Conservation (phyloP, 2,329 filamentous ascomycete species). For the Fusarium drepaniforme region DNA sequence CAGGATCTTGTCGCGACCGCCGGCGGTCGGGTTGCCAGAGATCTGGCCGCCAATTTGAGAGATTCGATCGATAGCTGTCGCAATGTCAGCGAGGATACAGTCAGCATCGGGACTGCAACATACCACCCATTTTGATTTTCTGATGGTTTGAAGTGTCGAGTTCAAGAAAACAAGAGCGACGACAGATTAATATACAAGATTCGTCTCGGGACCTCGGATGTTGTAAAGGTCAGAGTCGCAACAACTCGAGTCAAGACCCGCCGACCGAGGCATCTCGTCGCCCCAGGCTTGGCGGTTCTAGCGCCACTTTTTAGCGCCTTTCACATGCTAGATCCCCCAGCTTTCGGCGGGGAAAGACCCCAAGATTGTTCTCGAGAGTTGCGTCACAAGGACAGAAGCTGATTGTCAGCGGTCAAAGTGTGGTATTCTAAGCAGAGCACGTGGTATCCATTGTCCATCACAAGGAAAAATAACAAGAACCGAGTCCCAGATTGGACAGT, state of each 20-base stretch:
- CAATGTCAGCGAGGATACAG: conserved; percentile 19
- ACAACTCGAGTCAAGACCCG: conserved; percentile 36
- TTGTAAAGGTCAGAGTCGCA: conserved; percentile 29
- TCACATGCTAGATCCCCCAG: conserved; percentile 49
- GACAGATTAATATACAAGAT: conserved; percentile 30
- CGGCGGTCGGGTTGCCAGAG: conserved; percentile 68
- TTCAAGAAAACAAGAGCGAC: conserved; percentile 9
- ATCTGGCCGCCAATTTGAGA: conserved; percentile 73
- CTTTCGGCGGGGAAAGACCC: conserved; percentile 39
- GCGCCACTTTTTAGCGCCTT: conserved; percentile 43
- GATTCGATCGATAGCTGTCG: conserved; percentile 68
- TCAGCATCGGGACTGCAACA: background rate
- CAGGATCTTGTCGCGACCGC: conserved; percentile 67
- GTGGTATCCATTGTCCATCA: conserved; percentile 26
- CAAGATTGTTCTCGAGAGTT: conserved; percentile 11
- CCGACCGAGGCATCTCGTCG: conserved; percentile 50
- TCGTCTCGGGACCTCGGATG: conserved; percentile 43
- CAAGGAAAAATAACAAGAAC: conserved; percentile 30
- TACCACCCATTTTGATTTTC: conserved; percentile 50
- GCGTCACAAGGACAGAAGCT: conserved; percentile 37
- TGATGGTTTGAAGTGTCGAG: conserved; percentile 10
- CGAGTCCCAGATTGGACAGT: conserved; percentile 1
- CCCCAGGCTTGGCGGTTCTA: conserved; percentile 39
- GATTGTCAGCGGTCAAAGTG: conserved; percentile 11
- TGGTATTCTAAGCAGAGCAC: conserved; percentile 18